phyloP scores from a whole-genome alignment of 176 grass and related monocot genomes.

The Avena eriantha region DNA sequence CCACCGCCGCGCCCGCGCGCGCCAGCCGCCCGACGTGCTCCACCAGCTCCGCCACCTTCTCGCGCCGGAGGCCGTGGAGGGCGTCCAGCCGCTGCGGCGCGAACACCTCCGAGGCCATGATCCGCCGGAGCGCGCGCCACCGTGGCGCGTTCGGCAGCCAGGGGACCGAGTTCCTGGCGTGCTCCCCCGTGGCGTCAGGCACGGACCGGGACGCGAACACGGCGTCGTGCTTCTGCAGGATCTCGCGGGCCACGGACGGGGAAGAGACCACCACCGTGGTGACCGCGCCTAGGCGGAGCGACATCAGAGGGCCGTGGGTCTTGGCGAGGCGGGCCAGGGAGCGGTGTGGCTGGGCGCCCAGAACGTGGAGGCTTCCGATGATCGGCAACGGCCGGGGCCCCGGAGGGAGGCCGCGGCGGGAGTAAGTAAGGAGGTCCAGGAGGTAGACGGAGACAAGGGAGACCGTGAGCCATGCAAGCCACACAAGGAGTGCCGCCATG shows the following conservation, averaged over 20 bases:
- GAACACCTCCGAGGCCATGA: conserved; percentile 3
- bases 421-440: neutral
- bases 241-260: neutral
- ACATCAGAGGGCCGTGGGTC: neutral
- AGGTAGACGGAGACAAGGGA: neutral
- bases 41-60: neutral
- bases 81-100: neutral
- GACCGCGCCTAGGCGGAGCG: neutral
- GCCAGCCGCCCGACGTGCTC: neutral
- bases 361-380: neutral
- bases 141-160: neutral
- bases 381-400: neutral
- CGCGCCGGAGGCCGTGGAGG: neutral
- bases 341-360: neutral
- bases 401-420: neutral
- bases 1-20: neutral
- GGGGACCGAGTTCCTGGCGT: neutral
- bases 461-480: neutral
- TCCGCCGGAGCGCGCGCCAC: neutral
- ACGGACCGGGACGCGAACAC: neutral
- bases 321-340: neutral
- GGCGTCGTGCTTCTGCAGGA: neutral
- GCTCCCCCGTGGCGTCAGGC: neutral
- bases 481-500: neutral
- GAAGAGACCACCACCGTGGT: neutral